These are phyloP conservation scores for Pythium sp. DNA, from an alignment of 352 stramenopile species.

Conservation along the genomic window DNA sequence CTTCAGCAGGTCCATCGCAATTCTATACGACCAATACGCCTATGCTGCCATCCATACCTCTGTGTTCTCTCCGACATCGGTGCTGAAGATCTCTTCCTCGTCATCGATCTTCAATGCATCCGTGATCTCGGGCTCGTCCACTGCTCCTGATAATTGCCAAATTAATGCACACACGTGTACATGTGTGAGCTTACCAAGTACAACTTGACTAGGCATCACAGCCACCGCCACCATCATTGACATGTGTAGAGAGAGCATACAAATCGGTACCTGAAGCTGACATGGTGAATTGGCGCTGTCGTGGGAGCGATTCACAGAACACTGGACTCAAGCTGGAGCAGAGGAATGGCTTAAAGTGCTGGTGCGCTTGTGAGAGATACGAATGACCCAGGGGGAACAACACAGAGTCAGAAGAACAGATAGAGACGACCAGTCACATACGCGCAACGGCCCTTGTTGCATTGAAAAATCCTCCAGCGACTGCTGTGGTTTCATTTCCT, in stretches of 20 bases:
- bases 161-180: background rate
- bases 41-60: conserved; percentile 25
- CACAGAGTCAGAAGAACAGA: background rate
- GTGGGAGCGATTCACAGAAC: background rate
- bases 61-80: conserved; percentile 63
- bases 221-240: background rate
- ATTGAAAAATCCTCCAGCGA: background rate
- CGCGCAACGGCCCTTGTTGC: background rate
- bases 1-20: background rate
- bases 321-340: background rate
- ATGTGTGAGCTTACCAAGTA: background rate
- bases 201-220: no score
- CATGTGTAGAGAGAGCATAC: background rate
- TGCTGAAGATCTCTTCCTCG: conserved; percentile 66
- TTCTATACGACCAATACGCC: background rate
- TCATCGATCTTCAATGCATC: conserved; percentile 43
- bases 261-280: conserved; percentile 8
- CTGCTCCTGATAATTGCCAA: background rate
- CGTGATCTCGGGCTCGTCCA: conserved; percentile 52
- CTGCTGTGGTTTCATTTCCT: background rate
- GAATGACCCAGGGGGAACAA: background rate
- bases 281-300: background rate
- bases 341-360: background rate
- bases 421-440: conserved; percentile 1
- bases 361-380: background rate